Percentiles rank a stretch among this genome's conserved stretches.
phyloP scores from a whole-genome alignment of 352 stramenopile species.

The Pythium coloratum region DNA sequence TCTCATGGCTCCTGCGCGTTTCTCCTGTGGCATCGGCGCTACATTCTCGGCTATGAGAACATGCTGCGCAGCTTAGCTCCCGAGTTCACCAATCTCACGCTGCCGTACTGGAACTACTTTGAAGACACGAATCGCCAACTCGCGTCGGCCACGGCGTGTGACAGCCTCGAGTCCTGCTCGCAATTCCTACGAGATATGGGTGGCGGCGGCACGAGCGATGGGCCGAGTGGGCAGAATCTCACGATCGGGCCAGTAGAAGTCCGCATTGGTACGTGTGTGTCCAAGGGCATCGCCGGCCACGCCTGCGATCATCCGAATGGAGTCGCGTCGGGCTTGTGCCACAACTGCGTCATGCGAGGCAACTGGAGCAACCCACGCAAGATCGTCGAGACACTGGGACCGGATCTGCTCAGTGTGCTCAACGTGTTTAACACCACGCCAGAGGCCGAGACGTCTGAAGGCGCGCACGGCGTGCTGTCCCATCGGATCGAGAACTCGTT shows the following conservation, averaged over 20 bases:
- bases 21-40: conserved; percentile 29
- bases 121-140: conserved; percentile 27
- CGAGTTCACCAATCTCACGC: conserved; percentile 24
- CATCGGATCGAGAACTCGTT: conserved; percentile 21
- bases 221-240: conserved; percentile 3
- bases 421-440: conserved; percentile 20
- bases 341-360: conserved; percentile 24
- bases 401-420: conserved; percentile 19
- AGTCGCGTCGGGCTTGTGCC: conserved; percentile 12
- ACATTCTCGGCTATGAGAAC: conserved; percentile 32
- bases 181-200: conserved; percentile 27
- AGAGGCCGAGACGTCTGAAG: conserved; percentile 2
- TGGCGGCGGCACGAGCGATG: conserved; percentile 17
- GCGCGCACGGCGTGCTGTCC: conserved; percentile 11
- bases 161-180: conserved; percentile 26
- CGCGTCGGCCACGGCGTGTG: conserved; percentile 7
- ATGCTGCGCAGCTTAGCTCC: conserved; percentile 30
- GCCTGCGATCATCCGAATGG: conserved; percentile 24
- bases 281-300: conserved; percentile 24
- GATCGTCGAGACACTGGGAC: conserved; percentile 17
- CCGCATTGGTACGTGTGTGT: conserved; percentile 17
- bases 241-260: conserved; percentile 17
- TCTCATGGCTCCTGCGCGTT: conserved; percentile 29
- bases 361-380: conserved; percentile 20
- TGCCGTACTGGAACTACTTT: conserved; percentile 31